These are phyloP conservation scores for Podaxis rugospora DNA, from an alignment of 768 basidiomycete species.

Conservation along the genomic window DNA sequence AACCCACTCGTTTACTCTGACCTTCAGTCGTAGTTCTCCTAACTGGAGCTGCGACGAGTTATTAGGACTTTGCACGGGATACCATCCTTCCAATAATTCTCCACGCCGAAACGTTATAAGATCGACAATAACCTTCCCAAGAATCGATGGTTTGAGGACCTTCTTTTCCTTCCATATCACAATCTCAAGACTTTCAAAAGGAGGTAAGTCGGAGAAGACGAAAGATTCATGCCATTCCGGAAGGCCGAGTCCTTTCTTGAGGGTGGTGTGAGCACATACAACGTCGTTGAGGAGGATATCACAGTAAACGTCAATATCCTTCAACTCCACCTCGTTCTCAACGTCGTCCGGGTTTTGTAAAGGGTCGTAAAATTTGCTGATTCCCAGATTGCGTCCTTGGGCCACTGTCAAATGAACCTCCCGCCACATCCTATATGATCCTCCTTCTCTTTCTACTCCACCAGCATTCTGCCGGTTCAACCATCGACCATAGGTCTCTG, in stretches of 20 bases:
- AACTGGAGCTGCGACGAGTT: constrained; percentile 51
- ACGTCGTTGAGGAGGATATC: constrained; percentile 70
- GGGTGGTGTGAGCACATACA: constrained; percentile 69
- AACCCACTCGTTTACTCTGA: constrained; percentile 72
- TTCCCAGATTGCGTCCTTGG: constrained; percentile 72
- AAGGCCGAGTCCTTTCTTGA: constrained; percentile 59
- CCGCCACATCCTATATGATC: constrained; percentile 85
- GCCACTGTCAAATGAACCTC: constrained; percentile 71
- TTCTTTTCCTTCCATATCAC: constrained; percentile 69
- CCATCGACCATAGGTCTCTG: constrained; percentile 71
- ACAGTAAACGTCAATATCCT: constrained; percentile 70
- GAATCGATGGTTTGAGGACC: constrained; percentile 43
- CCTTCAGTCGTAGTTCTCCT: constrained; percentile 71
- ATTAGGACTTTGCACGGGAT: constrained; percentile 56
- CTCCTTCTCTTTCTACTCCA: constrained; percentile 47
- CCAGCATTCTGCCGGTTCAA: constrained; percentile 22
- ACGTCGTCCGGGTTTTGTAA: constrained; percentile 22
- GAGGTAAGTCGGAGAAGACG: constrained; percentile 69
- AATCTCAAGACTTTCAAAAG: constrained; percentile 68
- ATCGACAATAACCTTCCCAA: constrained; percentile 63
- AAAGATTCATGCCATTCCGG: constrained; percentile 86
- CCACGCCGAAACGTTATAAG: constrained; percentile 70
- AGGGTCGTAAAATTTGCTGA: constrained; percentile 32
- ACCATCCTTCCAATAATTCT: constrained; percentile 81
- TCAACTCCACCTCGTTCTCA: constrained; percentile 40